Percentiles rank a stretch among this genome's conserved stretches.
Conservation (phyloP, 352 stramenopile genomes). For the Lagenidium sp. region DNA sequence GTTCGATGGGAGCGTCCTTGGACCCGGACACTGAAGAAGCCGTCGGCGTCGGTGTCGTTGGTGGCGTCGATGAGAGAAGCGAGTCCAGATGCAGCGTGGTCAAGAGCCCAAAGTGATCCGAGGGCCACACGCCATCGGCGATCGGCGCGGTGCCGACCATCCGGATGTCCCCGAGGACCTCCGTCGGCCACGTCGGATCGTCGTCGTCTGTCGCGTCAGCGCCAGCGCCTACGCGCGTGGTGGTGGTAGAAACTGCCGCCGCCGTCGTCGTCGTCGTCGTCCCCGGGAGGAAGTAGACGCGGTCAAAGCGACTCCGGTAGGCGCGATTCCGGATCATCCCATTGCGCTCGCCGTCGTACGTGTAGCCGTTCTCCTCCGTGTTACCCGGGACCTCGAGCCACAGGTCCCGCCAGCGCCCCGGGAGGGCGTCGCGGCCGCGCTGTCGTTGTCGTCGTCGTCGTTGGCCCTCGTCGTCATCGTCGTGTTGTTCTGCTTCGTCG, state of each 20-base stretch:
- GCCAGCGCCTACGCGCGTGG: too few species aligned
- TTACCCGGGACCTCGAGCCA: slow-evolving; percentile 58
- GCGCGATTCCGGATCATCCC: slow-evolving; percentile 41
- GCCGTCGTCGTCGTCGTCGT: too few species aligned
- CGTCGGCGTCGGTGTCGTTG: slow-evolving; percentile 3
- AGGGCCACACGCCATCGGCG: slow-evolving; percentile 54
- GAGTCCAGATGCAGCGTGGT: slow-evolving; percentile 15
- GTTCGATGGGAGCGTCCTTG: not conserved
- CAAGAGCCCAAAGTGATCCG: slow-evolving; percentile 68
- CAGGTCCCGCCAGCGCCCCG: slow-evolving; percentile 50
- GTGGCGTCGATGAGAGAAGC: not conserved
- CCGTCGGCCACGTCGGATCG: slow-evolving; percentile 1
- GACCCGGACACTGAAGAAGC: not conserved
- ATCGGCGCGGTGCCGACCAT: slow-evolving; percentile 65
- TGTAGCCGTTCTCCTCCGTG: slow-evolving; percentile 68
- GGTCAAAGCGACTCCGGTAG: slow-evolving; percentile 64
- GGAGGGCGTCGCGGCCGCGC: too few species aligned
- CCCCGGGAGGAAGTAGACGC: slow-evolving; percentile 56
- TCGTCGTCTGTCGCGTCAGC: not conserved
- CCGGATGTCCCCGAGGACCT: slow-evolving; percentile 26
- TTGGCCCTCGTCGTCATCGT: not conserved
- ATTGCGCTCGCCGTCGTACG: slow-evolving; percentile 60
- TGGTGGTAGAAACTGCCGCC: too few species aligned
- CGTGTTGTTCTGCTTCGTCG: not conserved
- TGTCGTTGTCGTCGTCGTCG: too few species aligned